Evolutionary conservation across 2,329 filamentous ascomycete species (phyloP), one percentile per base, ranked within the genome.

Genomic region (Leptographium lundbergii): DNA sequence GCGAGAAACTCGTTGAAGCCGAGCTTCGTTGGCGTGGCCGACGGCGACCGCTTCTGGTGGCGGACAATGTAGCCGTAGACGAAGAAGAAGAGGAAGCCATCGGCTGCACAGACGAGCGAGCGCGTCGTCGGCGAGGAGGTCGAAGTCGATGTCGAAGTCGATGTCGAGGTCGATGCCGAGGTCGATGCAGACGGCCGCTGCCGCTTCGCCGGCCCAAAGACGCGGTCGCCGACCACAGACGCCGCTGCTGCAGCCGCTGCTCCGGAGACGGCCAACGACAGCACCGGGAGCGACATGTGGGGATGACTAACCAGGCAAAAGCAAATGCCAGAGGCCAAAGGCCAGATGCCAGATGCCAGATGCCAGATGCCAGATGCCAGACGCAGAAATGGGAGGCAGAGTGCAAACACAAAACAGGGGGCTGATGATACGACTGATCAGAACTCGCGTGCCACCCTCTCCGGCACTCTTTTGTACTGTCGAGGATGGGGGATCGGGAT

Each of bases 31-130:
- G 59, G 57, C 14, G 36, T 32, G 7, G 42, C 57, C 22, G n/a
- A 17, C 36, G 56, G 47, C n/a, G 63, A 60, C 42, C 63, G 39
- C 56, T 57, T 42, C 50, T 36, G 58, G 56, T 19, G 58, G 54
- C 66, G 65, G 25, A 48, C 71, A 59, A 75, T 67, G 65, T 73
- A 74, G 63, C 63, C 88, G 72, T 95, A 95, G 60, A 88, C 86
- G 22, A 92, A 78, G 73, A 95, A 95, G 76, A 95, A 95, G 57
- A 95, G 77, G 68, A 94, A 92, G 59, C 86, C 88, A 73, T 94
- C 89, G 34, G 82, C 78, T 25, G 66, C 65, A 47, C 68, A 65
- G 17, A 71, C 73, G 42, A 72, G 14, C 2, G 54, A 45, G 3
- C 22, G 36, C 9, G 36, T 22, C n/a, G 54, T 29, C 1, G 54